Evolutionary conservation across 1,284 basidiomycete genomes (phyloP).

Genomic region (Sporisorium iseilematis-ciliati): DNA sequence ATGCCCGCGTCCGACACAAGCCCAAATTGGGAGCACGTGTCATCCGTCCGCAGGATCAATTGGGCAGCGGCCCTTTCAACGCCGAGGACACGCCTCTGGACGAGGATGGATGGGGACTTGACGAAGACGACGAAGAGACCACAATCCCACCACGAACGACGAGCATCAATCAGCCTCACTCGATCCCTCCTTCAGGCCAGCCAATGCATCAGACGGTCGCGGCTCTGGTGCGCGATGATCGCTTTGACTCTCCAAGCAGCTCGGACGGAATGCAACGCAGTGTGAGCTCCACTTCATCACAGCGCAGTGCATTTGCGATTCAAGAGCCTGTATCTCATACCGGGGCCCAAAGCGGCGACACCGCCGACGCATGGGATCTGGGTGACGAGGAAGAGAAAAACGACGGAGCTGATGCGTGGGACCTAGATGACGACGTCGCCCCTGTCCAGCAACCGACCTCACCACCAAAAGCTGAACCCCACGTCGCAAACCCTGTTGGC

Average conservation of each 20-base stretch:
- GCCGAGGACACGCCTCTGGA: constrained; percentile 43
- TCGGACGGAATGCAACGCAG: constrained; percentile 33
- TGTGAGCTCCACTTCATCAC: constrained; percentile 36
- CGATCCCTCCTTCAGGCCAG: neutral
- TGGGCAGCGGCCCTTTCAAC: constrained; percentile 60
- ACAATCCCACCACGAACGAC: neutral
- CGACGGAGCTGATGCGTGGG: constrained; percentile 48
- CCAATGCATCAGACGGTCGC: constrained; percentile 18
- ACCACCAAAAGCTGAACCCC: constrained; percentile 1
- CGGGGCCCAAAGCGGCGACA: constrained; percentile 9
- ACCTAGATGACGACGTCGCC: constrained; percentile 23
- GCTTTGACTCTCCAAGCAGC: constrained; percentile 20
- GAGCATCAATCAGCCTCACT: neutral
- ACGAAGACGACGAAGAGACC: constrained; percentile 46
- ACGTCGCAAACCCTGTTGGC: neutral
- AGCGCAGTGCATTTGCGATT: constrained; percentile 28
- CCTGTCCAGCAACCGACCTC: neutral
- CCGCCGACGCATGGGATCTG: constrained; percentile 57
- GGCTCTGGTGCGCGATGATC: constrained; percentile 18
- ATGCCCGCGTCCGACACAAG: constrained; percentile 31
- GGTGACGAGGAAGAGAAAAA: constrained; percentile 48
- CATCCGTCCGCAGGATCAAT: constrained; percentile 54
- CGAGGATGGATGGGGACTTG: constrained; percentile 55
- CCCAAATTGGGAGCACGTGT: constrained; percentile 55
- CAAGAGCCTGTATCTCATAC: constrained; percentile 12